Base-by-base conservation (phyloP, 2,329 filamentous ascomycete genomes). In the Geosmithia flava region DNA sequence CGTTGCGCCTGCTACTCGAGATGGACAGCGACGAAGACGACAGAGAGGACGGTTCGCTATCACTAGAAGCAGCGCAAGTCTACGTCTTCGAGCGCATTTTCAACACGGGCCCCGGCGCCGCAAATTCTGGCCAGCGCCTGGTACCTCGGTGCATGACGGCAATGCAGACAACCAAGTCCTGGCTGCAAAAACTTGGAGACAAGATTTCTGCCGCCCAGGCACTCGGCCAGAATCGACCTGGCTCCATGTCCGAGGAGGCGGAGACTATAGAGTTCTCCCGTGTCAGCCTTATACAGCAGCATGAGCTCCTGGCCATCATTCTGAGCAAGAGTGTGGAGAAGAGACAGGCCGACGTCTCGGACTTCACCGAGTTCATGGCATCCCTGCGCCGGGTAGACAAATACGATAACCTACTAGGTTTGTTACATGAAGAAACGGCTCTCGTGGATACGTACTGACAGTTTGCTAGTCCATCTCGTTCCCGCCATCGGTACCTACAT, bases 271-370 rank as follows among this genome's bases (percentile, higher is more conserved):
- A 90, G 55, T 86, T 87, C 57, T 87, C 95, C 57, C 80, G 84
- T 43, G 70, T 79, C 54, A 94, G 87, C 58, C 74, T 98, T 47
- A 80, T 84, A 20, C 83, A 87, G 58, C 91, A 98, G 63, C 94
- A 98, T 60, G 91, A 98, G 61, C 80, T 85, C 16, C 70, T 99
- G 16, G 83, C 84, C 13, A 76, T 88, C n/a, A 85, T 95, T 47
- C 68, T 94, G 47, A 82, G 81, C 52, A 81, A 85, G 51, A 77
- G 93, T 48, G 78, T 95, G 52, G 87, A 90, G 56, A 83, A 80
- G 53, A 79, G 81, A 48, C 83, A 85, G 55, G 83, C 82, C 2
- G 78, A 76, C 43, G 67, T 78, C 5, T 72, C 80, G 37, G 88
- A 96, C 59, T 90, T 95, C 56, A 74, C 80, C 42, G 69, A 78